Percentiles rank a stretch among this genome's conserved stretches.
Conservation (phyloP, 345 rosid species). For the Aethionema arabicum region DNA sequence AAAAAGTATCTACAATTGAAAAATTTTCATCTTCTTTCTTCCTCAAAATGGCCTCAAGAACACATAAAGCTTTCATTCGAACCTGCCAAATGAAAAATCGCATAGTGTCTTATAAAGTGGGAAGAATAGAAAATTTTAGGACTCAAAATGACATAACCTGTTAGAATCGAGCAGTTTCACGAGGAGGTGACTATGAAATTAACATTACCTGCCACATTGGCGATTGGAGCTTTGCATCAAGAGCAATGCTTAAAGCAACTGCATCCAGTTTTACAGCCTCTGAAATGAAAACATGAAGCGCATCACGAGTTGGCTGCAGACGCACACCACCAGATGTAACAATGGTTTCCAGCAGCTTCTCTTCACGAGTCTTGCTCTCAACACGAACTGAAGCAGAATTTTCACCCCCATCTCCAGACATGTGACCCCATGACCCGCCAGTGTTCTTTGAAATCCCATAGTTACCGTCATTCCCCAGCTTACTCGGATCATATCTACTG, state of each 20-base stretch:
- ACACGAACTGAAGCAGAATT: slow-evolving; percentile 50
- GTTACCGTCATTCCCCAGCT: slow-evolving; percentile 52
- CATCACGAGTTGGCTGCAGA: slow-evolving; percentile 93
- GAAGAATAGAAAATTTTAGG: not conserved
- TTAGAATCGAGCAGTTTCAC: not conserved
- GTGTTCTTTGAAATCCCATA: slow-evolving; percentile 49
- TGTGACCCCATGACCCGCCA: slow-evolving; percentile 65
- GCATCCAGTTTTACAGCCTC: slow-evolving; percentile 90
- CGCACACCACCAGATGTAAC: slow-evolving; percentile 96
- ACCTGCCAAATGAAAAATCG: slow-evolving; percentile 51
- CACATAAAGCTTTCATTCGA: slow-evolving; percentile 88
- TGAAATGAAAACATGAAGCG: slow-evolving; percentile 68
- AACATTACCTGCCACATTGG: slow-evolving; percentile 82
- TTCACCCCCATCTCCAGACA: slow-evolving; percentile 47
- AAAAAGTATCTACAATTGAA: slow-evolving; percentile 63
- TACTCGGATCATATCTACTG: slow-evolving; percentile 70
- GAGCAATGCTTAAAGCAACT: slow-evolving; percentile 68
- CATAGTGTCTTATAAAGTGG: not conserved
- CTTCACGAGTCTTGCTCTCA: slow-evolving; percentile 78
- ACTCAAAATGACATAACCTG: not conserved
- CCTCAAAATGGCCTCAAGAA: slow-evolving; percentile 87
- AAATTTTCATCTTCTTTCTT: slow-evolving; percentile 70
- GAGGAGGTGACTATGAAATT: slow-evolving; percentile 12
- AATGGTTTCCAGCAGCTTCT: slow-evolving; percentile 82
- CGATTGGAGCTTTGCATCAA: slow-evolving; percentile 83